A percentile compares a stretch with the other conserved stretches of the same genome.
These are phyloP conservation scores for Yamadazyma triangularis DNA, from an alignment of 1,139 yeast species.

Conservation along the genomic window DNA sequence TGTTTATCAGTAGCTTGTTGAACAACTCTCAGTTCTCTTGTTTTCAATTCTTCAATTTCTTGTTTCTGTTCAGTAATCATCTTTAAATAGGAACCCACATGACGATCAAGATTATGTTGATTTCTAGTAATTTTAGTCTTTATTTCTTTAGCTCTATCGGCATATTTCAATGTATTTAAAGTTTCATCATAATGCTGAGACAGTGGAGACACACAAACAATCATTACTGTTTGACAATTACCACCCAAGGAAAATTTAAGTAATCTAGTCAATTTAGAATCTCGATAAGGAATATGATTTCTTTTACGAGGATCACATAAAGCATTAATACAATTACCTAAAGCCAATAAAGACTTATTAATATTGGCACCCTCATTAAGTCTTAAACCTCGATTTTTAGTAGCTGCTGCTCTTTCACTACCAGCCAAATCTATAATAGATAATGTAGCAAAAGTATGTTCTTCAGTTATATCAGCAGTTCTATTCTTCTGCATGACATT, in stretches of 20 bases:
- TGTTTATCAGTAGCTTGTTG: constrained; percentile 29
- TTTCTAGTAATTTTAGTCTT: constrained; percentile 77
- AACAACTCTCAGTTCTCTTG: constrained; percentile 45
- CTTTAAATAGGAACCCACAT: constrained; percentile 81
- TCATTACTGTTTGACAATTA: constrained; percentile 92
- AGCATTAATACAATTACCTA: constrained; percentile 93
- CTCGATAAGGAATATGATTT: constrained; percentile 84
- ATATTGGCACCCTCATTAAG: constrained; percentile 90
- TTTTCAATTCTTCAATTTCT: constrained; percentile 68
- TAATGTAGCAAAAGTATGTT: constrained; percentile 72
- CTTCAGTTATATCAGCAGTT: constrained; percentile 60
- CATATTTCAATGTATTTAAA: constrained; percentile 82
- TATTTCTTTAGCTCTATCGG: constrained; percentile 86
- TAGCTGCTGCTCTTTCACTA: constrained; percentile 89
- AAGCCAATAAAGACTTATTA: constrained; percentile 78
- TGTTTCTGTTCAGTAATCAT: constrained; percentile 80
- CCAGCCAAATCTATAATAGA: constrained; percentile 92
- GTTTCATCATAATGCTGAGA: constrained; percentile 88
- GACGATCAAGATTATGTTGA: constrained; percentile 73
- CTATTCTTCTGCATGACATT: constrained; percentile 61
- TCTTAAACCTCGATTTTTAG: constrained; percentile 75
- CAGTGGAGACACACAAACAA: constrained; percentile 88
- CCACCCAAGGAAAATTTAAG: constrained; percentile 92
- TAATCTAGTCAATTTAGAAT: constrained; percentile 80
- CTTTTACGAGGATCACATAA: constrained; percentile 67